These are phyloP conservation scores for Lentinula novae-zelandiae DNA, from an alignment of 1,284 basidiomycete genomes.

Conservation along the genomic window DNA sequence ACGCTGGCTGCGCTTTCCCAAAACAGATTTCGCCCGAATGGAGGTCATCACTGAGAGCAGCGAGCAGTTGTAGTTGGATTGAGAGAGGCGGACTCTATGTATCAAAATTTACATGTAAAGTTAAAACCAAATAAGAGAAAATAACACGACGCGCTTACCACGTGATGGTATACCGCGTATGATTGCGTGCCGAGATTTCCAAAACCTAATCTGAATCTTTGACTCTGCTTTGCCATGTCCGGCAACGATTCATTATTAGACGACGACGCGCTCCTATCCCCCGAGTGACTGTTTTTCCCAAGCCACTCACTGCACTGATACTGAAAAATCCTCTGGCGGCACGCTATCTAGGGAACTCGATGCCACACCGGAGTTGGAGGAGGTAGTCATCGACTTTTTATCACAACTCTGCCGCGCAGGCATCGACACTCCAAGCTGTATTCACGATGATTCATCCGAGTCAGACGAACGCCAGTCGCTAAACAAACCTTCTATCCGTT, in stretches of 20 bases:
- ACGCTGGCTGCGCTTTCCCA: conserved; percentile 56
- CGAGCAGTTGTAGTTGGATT: conserved; percentile 20
- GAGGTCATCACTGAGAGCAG: conserved; percentile 26
- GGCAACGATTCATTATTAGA: background rate
- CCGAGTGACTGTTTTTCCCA: background rate
- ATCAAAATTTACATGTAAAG: background rate
- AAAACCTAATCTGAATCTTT: background rate
- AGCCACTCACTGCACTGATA: background rate
- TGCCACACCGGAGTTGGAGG: conserved; percentile 3
- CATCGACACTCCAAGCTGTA: no score
- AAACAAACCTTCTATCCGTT: background rate
- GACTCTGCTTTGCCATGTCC: background rate
- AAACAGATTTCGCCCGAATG: conserved; percentile 41
- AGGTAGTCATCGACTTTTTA: conserved; percentile 10
- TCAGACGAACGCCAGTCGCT: conserved; percentile 8
- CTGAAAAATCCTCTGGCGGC: background rate
- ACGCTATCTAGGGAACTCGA: background rate
- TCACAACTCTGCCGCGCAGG: conserved; percentile 12
- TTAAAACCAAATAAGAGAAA: conserved; percentile 5
- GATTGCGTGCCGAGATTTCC: background rate
- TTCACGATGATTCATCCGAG: conserved; percentile 3
- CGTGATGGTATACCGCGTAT: conserved; percentile 59
- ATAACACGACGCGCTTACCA: conserved; percentile 37
- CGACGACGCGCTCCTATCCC: background rate
- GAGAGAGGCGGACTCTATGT: conserved; percentile 8